A percentile compares a stretch with the other conserved stretches of the same genome.
Conservation (phyloP, 2,329 filamentous ascomycete genomes). For the Penicillium sp. region DNA sequence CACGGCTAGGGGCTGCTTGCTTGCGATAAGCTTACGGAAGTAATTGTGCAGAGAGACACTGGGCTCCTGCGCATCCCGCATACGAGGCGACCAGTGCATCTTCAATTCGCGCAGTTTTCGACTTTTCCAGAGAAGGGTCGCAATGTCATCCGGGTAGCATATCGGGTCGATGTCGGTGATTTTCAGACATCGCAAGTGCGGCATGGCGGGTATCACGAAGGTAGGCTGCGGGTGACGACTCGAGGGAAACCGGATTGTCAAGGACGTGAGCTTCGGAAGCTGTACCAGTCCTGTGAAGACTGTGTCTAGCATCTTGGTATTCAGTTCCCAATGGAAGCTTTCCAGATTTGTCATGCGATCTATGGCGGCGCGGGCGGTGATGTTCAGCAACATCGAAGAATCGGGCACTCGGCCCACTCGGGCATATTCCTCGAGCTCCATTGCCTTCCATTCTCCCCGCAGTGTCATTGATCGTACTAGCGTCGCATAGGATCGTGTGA, state of each 20-base stretch:
- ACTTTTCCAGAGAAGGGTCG: slow-evolving; percentile 52
- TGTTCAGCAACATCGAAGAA: slow-evolving; percentile 61
- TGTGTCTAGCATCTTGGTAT: slow-evolving; percentile 57
- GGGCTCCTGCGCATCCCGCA: slow-evolving; percentile 57
- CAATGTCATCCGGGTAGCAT: slow-evolving; percentile 62
- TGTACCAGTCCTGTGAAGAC: slow-evolving; percentile 56
- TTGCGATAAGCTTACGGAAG: slow-evolving; percentile 53
- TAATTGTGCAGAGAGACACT: slow-evolving; percentile 53
- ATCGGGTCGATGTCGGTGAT: slow-evolving; percentile 60
- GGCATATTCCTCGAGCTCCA: slow-evolving; percentile 56
- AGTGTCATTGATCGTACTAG: slow-evolving; percentile 54
- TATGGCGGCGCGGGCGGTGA: slow-evolving; percentile 55
- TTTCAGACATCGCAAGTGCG: slow-evolving; percentile 52
- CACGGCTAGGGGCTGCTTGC: slow-evolving; percentile 46
- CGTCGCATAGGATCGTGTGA: slow-evolving; percentile 52
- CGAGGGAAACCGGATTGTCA: slow-evolving; percentile 56
- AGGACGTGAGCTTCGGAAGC: slow-evolving; percentile 48
- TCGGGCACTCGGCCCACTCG: slow-evolving; percentile 58
- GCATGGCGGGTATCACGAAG: slow-evolving; percentile 54
- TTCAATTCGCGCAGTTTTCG: slow-evolving; percentile 54
- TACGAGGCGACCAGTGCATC: slow-evolving; percentile 60
- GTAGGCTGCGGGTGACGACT: slow-evolving; percentile 56
- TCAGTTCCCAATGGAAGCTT: slow-evolving; percentile 59
- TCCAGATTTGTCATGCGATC: slow-evolving; percentile 57
- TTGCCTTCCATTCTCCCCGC: slow-evolving; percentile 56